A percentile compares a stretch with the other conserved stretches of the same genome.
Evolutionary conservation across 345 rosid species (phyloP).

Genomic region (Cardiospermum halicacabum): DNA sequence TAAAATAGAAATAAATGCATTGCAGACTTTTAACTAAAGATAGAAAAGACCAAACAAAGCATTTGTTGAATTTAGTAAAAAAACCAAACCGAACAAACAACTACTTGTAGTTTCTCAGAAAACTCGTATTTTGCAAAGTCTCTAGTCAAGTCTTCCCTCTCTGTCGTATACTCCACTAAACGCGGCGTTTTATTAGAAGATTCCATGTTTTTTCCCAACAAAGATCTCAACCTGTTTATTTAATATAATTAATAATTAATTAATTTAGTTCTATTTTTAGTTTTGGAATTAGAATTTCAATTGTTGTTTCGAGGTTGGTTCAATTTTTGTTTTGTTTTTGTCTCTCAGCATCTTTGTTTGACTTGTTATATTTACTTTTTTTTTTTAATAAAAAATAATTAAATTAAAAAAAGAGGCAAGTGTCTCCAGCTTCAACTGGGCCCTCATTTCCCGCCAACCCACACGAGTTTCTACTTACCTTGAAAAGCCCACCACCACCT

Average conservation of each 20-base stretch:
- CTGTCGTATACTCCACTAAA: background rate
- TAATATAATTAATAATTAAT: background rate
- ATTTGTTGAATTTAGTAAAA: too few species aligned
- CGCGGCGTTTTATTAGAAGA: slow-evolving; percentile 11
- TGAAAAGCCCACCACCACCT: background rate
- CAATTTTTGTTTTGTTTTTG: background rate
- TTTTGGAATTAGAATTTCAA: background rate
- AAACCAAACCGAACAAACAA: too few species aligned
- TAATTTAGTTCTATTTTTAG: background rate
- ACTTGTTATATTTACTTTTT: too few species aligned
- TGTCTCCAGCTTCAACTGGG: slow-evolving; percentile 2
- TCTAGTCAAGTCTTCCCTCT: background rate
- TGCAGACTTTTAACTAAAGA: background rate
- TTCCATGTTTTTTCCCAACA: background rate
- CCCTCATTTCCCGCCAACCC: background rate
- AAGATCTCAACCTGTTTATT: background rate
- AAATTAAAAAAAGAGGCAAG: too few species aligned
- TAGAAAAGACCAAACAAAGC: background rate
- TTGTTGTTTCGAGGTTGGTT: background rate
- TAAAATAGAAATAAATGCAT: background rate
- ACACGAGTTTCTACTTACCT: background rate
- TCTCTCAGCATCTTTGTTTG: slow-evolving; percentile 5
- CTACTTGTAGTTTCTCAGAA: too few species aligned
- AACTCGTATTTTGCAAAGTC: background rate
- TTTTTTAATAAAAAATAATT: too few species aligned